Conservation (phyloP, 2,329 filamentous ascomycete genomes). For the Aspergillus sclerotialis region DNA sequence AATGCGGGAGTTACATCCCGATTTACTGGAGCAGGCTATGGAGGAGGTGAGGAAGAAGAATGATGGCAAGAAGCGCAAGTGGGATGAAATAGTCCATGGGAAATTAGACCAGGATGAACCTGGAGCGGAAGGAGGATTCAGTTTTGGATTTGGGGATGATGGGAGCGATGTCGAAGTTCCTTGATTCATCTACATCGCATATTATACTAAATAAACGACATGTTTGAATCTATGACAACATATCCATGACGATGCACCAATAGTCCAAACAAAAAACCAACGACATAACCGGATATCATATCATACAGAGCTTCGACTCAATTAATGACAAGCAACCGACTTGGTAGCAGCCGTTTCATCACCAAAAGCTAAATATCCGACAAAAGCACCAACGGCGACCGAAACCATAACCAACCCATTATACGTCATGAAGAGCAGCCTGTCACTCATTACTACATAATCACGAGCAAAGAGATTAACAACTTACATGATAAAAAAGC, state of each 20-base stretch:
- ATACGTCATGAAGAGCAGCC: constrained; percentile 99
- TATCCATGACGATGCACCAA: too few relatives aligned
- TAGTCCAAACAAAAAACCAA: too few relatives aligned
- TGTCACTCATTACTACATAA: constrained; percentile 33
- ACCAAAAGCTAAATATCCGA: constrained; percentile 81
- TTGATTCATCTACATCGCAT: constrained; percentile 14
- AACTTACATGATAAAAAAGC: constrained; percentile 98
- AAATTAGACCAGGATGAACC: constrained; percentile 32
- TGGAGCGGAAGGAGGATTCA: constrained; percentile 40
- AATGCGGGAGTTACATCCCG: constrained; percentile 57
- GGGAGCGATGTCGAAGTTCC: constrained; percentile 48
- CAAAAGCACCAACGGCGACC: constrained; percentile 78
- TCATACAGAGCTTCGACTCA: not conserved
- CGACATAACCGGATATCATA: too few relatives aligned
- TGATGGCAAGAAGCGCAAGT: constrained; percentile 68
- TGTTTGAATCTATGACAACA: too few relatives aligned
- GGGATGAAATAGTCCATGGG: constrained; percentile 68
- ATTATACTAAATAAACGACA: too few relatives aligned
- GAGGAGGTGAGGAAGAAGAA: constrained; percentile 57
- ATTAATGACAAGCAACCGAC: constrained; percentile 83
- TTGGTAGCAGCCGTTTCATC: constrained; percentile 64
- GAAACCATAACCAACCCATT: constrained; percentile 97
- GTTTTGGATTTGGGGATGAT: constrained; percentile 58
- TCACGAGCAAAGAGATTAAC: not conserved
- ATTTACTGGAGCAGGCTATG: constrained; percentile 60